A percentile compares a stretch with the other conserved stretches of the same genome.
Conservation (phyloP, 2,329 filamentous ascomycete genomes). For the Coniella lustricola region DNA sequence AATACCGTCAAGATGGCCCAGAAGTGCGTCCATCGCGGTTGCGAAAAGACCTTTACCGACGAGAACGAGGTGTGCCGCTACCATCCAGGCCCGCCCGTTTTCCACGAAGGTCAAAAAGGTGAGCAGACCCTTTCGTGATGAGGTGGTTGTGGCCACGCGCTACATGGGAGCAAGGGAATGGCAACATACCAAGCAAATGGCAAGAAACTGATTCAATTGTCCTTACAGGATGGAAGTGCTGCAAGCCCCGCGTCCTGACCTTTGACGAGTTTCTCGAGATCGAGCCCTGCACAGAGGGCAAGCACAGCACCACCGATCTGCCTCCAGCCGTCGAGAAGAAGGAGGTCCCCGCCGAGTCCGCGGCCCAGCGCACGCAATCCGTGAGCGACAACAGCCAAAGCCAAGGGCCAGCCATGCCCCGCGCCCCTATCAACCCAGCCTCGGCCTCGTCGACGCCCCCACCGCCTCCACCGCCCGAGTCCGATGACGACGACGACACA, state of each 20-base stretch:
- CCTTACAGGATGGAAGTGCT: constrained; percentile 87
- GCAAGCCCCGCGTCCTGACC: constrained; percentile 90
- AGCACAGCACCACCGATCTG: constrained; percentile 79
- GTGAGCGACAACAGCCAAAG: constrained; percentile 46
- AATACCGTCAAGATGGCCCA: constrained; percentile 50
- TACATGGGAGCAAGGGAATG: too few species aligned
- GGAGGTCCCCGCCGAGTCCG: constrained; percentile 33
- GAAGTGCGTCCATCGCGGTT: constrained; percentile 96
- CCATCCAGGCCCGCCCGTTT: constrained; percentile 88
- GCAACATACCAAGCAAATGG: not conserved
- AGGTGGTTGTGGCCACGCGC: too few species aligned
- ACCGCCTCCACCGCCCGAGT: constrained; percentile 59
- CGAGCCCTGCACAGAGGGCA: constrained; percentile 84
- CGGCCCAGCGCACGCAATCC: constrained; percentile 42
- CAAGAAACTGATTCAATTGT: constrained; percentile 12
- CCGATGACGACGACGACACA: constrained; percentile 78
- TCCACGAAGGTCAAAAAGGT: constrained; percentile 99
- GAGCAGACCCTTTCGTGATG: constrained; percentile 24
- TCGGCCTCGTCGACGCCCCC: constrained; percentile 33
- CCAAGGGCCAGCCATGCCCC: constrained; percentile 29
- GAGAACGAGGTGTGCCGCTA: constrained; percentile 78
- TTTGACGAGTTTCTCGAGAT: constrained; percentile 98
- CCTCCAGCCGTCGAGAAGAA: constrained; percentile 57
- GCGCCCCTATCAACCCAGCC: constrained; percentile 35
- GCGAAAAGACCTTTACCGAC: constrained; percentile 81